Evolutionary conservation across 495 filamentous ascomycete species (phyloP).

Genomic region (Aspergillus olivimuriae): DNA sequence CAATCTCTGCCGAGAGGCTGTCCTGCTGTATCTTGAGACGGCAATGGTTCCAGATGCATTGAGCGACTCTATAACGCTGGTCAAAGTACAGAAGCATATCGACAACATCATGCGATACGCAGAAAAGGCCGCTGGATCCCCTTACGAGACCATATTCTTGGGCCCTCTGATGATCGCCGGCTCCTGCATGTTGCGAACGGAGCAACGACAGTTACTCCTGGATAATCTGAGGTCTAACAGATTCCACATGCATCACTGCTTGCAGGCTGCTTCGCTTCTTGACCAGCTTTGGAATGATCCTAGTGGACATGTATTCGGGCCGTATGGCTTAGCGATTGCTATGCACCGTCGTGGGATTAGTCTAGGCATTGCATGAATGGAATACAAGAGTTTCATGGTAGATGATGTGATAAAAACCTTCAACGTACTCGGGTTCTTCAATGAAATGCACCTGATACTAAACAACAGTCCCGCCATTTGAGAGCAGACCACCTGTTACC

Average conservation of each 20-base stretch:
- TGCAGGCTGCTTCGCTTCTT: not conserved
- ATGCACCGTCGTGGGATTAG: slow-evolving; percentile 1
- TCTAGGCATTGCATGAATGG: slow-evolving; percentile 2
- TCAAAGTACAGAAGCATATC: not conserved
- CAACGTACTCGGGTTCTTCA: too few species aligned
- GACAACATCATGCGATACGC: not conserved
- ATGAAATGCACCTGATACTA: too few species aligned
- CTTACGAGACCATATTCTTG: not conserved
- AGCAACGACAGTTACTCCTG: not conserved
- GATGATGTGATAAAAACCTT: too few species aligned
- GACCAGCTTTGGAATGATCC: slow-evolving; percentile 3
- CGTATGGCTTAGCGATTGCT: slow-evolving; percentile 1
- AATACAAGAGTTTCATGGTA: too few species aligned
- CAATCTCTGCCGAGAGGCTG: not conserved
- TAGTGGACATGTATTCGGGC: not conserved
- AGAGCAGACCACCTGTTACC: too few species aligned
- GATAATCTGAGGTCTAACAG: not conserved
- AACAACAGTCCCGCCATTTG: too few species aligned
- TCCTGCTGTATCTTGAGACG: slow-evolving; percentile 1
- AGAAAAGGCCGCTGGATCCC: not conserved
- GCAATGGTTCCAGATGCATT: not conserved
- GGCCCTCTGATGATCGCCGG: slow-evolving; percentile 3
- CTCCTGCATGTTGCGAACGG: not conserved
- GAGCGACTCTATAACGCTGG: not conserved
- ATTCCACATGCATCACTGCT: slow-evolving; percentile 1